phyloP scores from a whole-genome alignment of 2,329 filamentous ascomycete species.

The Xylariales sp. region DNA sequence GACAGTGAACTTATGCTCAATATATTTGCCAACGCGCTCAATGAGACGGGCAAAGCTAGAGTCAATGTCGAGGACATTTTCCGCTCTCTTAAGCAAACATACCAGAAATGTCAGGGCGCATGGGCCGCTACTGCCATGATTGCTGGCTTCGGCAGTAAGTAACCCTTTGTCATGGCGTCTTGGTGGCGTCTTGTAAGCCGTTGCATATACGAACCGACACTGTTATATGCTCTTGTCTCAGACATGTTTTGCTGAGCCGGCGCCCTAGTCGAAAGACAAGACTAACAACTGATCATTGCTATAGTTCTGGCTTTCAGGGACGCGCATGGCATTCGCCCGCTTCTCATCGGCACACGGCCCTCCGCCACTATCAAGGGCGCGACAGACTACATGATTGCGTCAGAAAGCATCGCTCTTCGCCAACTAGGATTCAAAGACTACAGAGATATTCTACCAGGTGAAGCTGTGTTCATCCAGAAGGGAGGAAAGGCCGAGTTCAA shows the following conservation, averaged over 20 bases:
- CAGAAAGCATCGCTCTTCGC: constrained; percentile 78
- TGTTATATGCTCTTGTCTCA: not conserved
- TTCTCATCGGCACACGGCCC: constrained; percentile 74
- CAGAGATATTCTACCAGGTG: constrained; percentile 76
- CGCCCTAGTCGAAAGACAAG: not conserved
- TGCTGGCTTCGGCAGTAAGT: constrained; percentile 74
- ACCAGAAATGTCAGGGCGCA: constrained; percentile 77
- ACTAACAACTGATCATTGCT: not conserved
- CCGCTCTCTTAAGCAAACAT: constrained; percentile 77
- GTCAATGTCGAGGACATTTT: constrained; percentile 86
- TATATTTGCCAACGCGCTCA: constrained; percentile 81
- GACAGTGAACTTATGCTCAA: constrained; percentile 64
- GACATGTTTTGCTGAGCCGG: not conserved
- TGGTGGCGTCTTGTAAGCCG: not conserved
- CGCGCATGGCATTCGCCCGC: constrained; percentile 81
- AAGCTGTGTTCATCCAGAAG: constrained; percentile 82
- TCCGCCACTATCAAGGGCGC: constrained; percentile 66
- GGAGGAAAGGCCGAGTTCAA: constrained; percentile 75
- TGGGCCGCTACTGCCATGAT: constrained; percentile 89
- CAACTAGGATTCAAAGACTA: constrained; percentile 78
- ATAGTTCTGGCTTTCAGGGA: constrained; percentile 64
- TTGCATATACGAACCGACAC: not conserved
- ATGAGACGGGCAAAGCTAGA: constrained; percentile 85
- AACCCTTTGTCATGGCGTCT: not conserved
- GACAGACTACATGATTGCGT: constrained; percentile 84